phyloP scores from a whole-genome alignment of 805 yeast genomes.

The Candida dajiaensis region DNA sequence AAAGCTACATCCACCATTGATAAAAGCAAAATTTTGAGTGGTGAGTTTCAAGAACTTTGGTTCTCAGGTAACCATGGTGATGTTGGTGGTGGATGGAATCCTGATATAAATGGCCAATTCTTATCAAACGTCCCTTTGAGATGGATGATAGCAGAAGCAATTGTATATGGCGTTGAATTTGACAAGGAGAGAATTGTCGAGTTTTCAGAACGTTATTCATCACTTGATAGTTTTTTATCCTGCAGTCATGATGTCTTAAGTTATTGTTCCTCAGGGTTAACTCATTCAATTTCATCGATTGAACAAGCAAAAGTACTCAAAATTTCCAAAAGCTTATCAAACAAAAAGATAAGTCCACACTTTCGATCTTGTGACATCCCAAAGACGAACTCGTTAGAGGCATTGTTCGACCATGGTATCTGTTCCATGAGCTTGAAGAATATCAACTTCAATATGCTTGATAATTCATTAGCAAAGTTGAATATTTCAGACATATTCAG shows the following conservation, averaged over 20 bases:
- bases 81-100: slow-evolving; percentile 62
- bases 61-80: slow-evolving; percentile 69
- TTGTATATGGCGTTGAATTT: slow-evolving; percentile 44
- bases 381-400: slow-evolving; percentile 5
- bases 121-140: slow-evolving; percentile 47
- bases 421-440: slow-evolving; percentile 13
- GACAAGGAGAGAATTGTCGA: slow-evolving; percentile 33
- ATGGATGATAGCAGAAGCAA: slow-evolving; percentile 56
- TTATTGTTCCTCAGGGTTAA: slow-evolving; percentile 15
- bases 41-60: slow-evolving; percentile 50
- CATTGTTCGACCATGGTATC: slow-evolving; percentile 13
- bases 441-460: slow-evolving; percentile 6
- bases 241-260: slow-evolving; percentile 47
- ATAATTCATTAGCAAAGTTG: neutral
- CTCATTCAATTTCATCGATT: slow-evolving; percentile 7
- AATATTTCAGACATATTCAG: slow-evolving; percentile 8
- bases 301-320: slow-evolving; percentile 10
- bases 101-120: slow-evolving; percentile 37
- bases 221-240: slow-evolving; percentile 38
- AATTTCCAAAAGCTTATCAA: slow-evolving; percentile 6
- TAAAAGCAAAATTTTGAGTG: slow-evolving; percentile 20
- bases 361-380: slow-evolving; percentile 17
- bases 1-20: slow-evolving; percentile 10
- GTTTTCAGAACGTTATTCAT: slow-evolving; percentile 35
- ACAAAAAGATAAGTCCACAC: slow-evolving; percentile 7